phyloP scores from a whole-genome alignment of 768 basidiomycete genomes.

The Hygrocybe punicea region DNA sequence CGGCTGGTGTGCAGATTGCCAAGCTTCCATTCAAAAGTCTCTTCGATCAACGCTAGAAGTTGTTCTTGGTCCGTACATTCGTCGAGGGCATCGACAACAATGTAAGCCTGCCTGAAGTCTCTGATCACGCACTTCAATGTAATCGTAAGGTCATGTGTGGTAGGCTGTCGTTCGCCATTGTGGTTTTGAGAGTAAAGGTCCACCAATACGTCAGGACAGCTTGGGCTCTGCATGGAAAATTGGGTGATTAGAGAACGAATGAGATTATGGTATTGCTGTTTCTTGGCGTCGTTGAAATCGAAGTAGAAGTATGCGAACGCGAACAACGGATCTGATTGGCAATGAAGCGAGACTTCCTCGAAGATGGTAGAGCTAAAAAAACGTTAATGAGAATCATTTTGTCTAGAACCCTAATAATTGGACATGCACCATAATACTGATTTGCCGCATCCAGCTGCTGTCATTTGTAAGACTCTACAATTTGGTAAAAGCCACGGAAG shows the following conservation, averaged over 20 bases:
- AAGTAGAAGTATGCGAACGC: conserved; percentile 22
- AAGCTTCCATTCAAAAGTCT: conserved; percentile 4
- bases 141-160: conserved; percentile 2
- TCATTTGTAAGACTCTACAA: neutral
- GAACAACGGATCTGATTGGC: neutral
- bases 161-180: conserved; percentile 1
- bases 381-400: neutral
- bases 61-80: conserved; percentile 14
- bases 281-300: conserved; percentile 15
- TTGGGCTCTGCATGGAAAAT: conserved; percentile 9
- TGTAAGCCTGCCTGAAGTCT: conserved; percentile 8
- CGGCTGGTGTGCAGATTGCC: conserved; percentile 13
- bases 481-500: neutral
- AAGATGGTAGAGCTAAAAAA: neutral
- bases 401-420: neutral
- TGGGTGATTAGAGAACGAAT: conserved; percentile 20
- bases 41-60: conserved; percentile 8
- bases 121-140: conserved; percentile 11
- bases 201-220: neutral
- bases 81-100: conserved; percentile 22
- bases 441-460: neutral
- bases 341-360: neutral
- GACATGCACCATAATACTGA: neutral
- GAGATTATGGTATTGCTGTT: conserved; percentile 10
- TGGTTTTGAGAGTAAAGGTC: neutral